Conservation (phyloP, 1,284 basidiomycete genomes). For the Trichosporon ovoides region DNA sequence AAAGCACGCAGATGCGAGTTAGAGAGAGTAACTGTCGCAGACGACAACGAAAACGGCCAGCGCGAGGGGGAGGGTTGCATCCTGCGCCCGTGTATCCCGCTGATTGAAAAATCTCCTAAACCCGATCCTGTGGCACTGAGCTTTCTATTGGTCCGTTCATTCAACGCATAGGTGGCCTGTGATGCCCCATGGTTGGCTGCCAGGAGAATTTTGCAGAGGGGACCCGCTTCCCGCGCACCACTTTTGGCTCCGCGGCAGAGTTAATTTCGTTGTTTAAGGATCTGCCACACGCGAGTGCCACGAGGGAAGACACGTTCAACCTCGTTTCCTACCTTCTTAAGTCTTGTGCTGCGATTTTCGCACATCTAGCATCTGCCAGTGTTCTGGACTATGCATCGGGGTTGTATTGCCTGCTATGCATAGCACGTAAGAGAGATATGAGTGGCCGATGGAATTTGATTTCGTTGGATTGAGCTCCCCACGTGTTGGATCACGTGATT, state of each 20-base stretch:
- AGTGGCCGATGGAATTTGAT: too few relatives aligned
- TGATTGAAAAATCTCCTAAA: conserved; percentile 3
- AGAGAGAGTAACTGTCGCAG: conserved; percentile 5
- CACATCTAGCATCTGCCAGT: neutral
- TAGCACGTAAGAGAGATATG: too few relatives aligned
- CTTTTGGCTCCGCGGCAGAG: neutral
- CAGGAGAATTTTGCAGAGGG: neutral
- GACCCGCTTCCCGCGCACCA: too few relatives aligned
- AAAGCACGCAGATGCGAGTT: conserved; percentile 9
- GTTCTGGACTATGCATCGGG: too few relatives aligned
- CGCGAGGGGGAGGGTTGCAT: neutral
- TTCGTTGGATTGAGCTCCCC: too few relatives aligned
- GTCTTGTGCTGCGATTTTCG: too few relatives aligned
- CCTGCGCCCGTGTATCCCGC: neutral
- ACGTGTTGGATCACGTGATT: neutral
- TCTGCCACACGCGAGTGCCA: conserved; percentile 4
- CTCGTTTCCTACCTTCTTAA: neutral
- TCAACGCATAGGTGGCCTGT: neutral
- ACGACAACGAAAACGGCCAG: conserved; percentile 4
- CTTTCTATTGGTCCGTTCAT: neutral
- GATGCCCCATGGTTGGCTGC: neutral
- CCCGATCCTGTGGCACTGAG: conserved; percentile 5
- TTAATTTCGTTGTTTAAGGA: neutral
- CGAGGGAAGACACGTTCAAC: neutral
- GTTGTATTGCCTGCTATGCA: too few relatives aligned